Evolutionary conservation across 768 basidiomycete species (phyloP), one percentile per base, ranked within the genome.

Genomic region (Russula sp.): DNA sequence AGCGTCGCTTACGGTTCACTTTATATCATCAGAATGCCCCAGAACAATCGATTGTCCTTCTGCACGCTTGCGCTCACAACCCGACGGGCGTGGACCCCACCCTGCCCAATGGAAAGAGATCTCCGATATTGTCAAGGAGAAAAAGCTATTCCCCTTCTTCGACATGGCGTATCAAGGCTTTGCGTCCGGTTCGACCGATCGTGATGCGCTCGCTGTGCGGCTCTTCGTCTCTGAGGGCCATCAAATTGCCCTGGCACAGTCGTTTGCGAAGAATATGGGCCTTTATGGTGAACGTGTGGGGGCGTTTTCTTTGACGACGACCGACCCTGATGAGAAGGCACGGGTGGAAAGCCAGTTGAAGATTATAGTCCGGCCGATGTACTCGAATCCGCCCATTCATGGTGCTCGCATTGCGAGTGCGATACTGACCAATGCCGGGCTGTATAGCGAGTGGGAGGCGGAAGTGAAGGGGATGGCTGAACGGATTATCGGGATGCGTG

Each of bases 81-180:
- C 96, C 96, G n/a, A 95, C 94, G 42, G 96, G 97, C 66, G 84
- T 98, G 69, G 97, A 99, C 78, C 95, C 94, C 34, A 97, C 95
- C 11, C 82, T 24, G 87, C 86, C 56, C 94, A 99, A 78, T 99
- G 97, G 97, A 83, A 81, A 65, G 84, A 91, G 74, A 86, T 99
- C 66, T 93, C 91, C 49, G 83, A 93, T 71, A 80, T 98, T 64
- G 77, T 96, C 70, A 87, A 91, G 73, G 89, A 93, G 79, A 92
- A 85, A 80, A 84, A 86, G 68, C 84, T 96, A 70, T 96, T 98
- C 86, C 91, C 96, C 58, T 94, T 98, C 86, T 98, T 98, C 75
- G 97, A 99, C 78, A 98, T 98, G 94, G 96, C 97, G 18, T 99
- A 99, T 80, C 94, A 97, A 77, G 97, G 97, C 57, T 99, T 99